These are phyloP conservation scores for Terana coerulea DNA, from an alignment of 768 basidiomycete genomes.

Conservation along the genomic window DNA sequence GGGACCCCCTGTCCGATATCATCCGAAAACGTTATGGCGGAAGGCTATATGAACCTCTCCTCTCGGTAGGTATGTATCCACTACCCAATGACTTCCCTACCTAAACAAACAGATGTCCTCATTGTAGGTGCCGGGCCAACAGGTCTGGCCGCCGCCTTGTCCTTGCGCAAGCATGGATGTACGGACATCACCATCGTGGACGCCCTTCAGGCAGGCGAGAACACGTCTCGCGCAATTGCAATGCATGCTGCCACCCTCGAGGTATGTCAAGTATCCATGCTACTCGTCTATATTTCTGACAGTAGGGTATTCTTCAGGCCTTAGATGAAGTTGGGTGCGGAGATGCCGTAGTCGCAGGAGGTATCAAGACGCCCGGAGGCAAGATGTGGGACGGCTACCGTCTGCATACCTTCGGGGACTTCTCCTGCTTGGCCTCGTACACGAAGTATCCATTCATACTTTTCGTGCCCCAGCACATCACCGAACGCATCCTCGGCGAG, in stretches of 20 bases:
- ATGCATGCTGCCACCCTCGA: slow-evolving; percentile 54
- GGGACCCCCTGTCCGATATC: too few relatives aligned
- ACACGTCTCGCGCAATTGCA: slow-evolving; percentile 41
- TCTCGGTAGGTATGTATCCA: not conserved
- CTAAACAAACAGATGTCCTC: slow-evolving; percentile 37
- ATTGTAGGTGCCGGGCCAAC: slow-evolving; percentile 50
- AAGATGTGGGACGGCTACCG: slow-evolving; percentile 28
- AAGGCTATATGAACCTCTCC: too few relatives aligned
- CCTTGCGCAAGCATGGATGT: slow-evolving; percentile 40
- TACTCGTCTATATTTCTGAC: slow-evolving; percentile 23
- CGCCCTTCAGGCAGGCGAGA: slow-evolving; percentile 26
- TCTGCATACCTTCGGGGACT: slow-evolving; percentile 27
- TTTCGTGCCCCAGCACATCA: slow-evolving; percentile 40
- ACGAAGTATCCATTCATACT: slow-evolving; percentile 43
- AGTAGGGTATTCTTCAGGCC: slow-evolving; percentile 37
- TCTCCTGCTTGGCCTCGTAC: slow-evolving; percentile 33
- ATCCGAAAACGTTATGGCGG: not conserved
- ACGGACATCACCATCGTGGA: slow-evolving; percentile 44
- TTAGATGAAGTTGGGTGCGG: slow-evolving; percentile 43
- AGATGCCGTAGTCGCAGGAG: slow-evolving; percentile 33
- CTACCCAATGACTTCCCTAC: slow-evolving; percentile 25
- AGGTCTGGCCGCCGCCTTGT: slow-evolving; percentile 44
- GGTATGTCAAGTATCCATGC: slow-evolving; percentile 27
- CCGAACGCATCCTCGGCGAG: slow-evolving; percentile 38
- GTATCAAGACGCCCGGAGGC: slow-evolving; percentile 29